Conservation (phyloP, 148 eudicot genomes). For the Rhododendron mucronatum region DNA sequence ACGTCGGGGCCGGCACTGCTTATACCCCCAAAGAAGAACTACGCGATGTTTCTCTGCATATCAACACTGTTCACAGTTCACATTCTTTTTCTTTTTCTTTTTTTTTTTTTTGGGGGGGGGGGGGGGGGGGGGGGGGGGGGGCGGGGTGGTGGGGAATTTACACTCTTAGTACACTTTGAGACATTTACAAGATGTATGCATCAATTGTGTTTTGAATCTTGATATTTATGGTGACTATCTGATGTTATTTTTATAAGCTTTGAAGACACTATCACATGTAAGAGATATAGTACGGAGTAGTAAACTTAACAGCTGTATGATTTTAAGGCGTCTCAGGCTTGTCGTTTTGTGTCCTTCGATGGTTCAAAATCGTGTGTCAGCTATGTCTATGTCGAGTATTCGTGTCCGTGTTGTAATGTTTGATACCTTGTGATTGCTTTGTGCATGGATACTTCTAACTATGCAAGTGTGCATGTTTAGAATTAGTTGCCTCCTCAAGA, state of each 20-base stretch:
- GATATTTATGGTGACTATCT: background rate
- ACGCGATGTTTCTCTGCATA: background rate
- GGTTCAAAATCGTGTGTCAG: background rate
- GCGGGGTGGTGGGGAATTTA: too few species aligned
- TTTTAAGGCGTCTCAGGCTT: background rate
- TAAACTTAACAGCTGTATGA: background rate
- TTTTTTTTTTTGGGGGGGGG: too few species aligned
- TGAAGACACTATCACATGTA: background rate
- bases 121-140: accelerated
- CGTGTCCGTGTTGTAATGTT: background rate
- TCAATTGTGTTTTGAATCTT: background rate
- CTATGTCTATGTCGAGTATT: background rate
- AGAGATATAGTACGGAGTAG: background rate
- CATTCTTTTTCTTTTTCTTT: too few species aligned
- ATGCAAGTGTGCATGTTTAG: background rate
- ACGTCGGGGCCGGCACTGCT: too few species aligned
- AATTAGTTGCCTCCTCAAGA: background rate
- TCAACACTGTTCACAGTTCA: background rate
- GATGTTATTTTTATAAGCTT: background rate
- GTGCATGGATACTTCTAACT: background rate
- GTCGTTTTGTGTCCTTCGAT: background rate
- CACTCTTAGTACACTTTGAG: background rate
- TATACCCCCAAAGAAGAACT: background rate
- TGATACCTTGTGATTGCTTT: constrained; percentile 1
- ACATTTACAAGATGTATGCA: background rate